Evolutionary conservation across 495 filamentous ascomycete species (phyloP), one percentile per base, ranked within the genome.

Genomic region (Bryoglossum gracile): DNA sequence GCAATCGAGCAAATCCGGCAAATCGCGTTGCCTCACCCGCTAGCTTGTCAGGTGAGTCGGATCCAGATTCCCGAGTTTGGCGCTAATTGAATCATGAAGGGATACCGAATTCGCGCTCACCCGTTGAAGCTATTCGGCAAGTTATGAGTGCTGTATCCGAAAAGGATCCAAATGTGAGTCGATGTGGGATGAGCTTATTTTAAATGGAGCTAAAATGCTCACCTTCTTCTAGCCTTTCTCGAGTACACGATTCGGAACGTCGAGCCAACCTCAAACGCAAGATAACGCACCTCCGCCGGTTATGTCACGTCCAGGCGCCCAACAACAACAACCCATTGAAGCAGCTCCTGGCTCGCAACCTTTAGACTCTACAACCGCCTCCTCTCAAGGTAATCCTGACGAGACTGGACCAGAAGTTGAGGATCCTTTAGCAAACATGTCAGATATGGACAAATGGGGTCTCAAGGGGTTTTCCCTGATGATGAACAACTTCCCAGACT

Each of bases 401-500:
- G 73, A 74, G 23, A 56, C 67, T 35, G 65, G 69, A 21, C 60
- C 60, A 8, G 61, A 68, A 16, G 63, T 68, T 13, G 65, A 73
- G 44, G 74, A 79, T 56, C 82, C 83, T 43, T 66, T 89, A 19
- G 73, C 80, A 21, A 77, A 86, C 45, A 89, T 95, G 89, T 77
- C 76, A 33, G 79, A 86, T 28, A 71, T 81, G 13, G 89, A 95
- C 59, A 82, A 78, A 47, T 94, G 81, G 64, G 89, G 89, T 21
- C 67, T 95, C 16, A 81, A 84, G 43, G 89, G 89, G 0, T 69
- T 94, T 28, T 72, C 89, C 21, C 77, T 79, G 25, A 80, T 88
- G 70, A 86, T 92, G 68, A 84, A 82, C 60, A 81, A 82, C 59
- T 87, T 78, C 59, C 79, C 81, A 10, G 86, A 91, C 65, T 81